phyloP scores from a whole-genome alignment of 2,329 filamentous ascomycete genomes.

The Piedraia hortae region DNA sequence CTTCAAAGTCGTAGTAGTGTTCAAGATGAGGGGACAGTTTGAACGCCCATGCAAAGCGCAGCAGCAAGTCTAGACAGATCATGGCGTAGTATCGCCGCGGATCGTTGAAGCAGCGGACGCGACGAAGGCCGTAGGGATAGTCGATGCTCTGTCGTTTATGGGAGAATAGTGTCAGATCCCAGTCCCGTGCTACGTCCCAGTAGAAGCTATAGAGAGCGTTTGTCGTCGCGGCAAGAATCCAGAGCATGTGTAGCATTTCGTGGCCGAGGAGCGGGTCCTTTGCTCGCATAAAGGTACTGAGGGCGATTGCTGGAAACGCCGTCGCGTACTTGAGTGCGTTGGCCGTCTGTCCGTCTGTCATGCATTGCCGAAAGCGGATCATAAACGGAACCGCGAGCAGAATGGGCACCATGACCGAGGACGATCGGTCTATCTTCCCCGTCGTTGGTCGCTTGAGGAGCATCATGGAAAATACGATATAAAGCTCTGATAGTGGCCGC shows the following conservation, averaged over 20 bases:
- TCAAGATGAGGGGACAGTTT: constrained; percentile 64
- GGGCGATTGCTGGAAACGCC: constrained; percentile 70
- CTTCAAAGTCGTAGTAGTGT: constrained; percentile 64
- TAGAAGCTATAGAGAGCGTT: constrained; percentile 95
- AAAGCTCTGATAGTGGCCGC: constrained; percentile 72
- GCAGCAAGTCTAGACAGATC: constrained; percentile 47
- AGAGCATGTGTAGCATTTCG: constrained; percentile 1
- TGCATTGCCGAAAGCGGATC: constrained; percentile 73
- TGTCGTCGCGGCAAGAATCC: constrained; percentile 20
- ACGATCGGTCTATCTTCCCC: constrained; percentile 60
- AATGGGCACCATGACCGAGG: constrained; percentile 61
- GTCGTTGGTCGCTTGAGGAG: constrained; percentile 19
- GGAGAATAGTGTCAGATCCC: constrained; percentile 71
- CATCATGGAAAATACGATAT: constrained; percentile 75
- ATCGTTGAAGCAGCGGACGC: constrained; percentile 42
- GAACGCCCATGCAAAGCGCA: constrained; percentile 76
- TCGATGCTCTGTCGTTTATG: constrained; percentile 1
- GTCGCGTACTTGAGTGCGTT: constrained; percentile 91
- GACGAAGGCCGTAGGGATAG: constrained; percentile 46
- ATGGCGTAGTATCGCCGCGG: constrained; percentile 57
- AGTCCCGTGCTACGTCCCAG: constrained; percentile 92
- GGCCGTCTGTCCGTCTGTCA: constrained; percentile 62
- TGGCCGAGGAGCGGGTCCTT: constrained; percentile 1
- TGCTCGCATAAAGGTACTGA: constrained; percentile 14
- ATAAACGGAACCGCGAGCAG: constrained; percentile 59